Base-by-base conservation (phyloP, 371 early-diverging fungal species). In the Batrachochytrium dendrobatidis region DNA sequence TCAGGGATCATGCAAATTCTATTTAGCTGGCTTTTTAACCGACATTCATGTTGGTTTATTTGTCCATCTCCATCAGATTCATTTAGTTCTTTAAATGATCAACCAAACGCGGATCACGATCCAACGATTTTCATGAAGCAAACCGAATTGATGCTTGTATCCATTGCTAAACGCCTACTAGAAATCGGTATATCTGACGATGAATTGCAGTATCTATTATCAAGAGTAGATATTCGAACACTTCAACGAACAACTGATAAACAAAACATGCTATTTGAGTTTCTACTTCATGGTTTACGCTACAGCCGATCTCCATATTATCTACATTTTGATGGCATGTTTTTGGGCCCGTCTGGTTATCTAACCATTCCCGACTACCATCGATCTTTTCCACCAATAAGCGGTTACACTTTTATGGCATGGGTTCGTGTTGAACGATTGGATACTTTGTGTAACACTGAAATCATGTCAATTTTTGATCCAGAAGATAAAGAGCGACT, bases 341-440 rank as follows among this genome's bases (percentile, higher is more conserved):
- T 12, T 20, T 61, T 72, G 59, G 58, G 46, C 0, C 29, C 61
- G 0, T 59, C 64, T 55, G 67, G 75, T 12, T 63, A 67, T 34
- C 53, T 72, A 73, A 30, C 77, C 72, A 1, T 60, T 81, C 7
- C 78, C 76, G 55, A 66, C 81, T 49, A 59, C 33, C 49, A 65
- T n/a, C 63, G 74, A 59, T 43, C 61, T 32, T 85, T 86, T 43
- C 84, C 86, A 0, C 83, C 82, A 1, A 50, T 68, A 10, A 77
- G 59, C 20, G 86, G 86, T 7, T 86, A 87, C 57, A 85, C 85
- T 0, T 66, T 86, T 25, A 56, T 84, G 59, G 59, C 67, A 15
- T 89, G 89, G 89, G 60, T 86, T 17, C 80, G 83, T 34, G 78
- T 88, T 28, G 83, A 86, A 61, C 66, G 69, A 12, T 76, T 81